Percentiles rank a stretch among this genome's conserved stretches.
phyloP scores from a whole-genome alignment of 1,284 basidiomycete genomes.

The Tilletia walkeri region DNA sequence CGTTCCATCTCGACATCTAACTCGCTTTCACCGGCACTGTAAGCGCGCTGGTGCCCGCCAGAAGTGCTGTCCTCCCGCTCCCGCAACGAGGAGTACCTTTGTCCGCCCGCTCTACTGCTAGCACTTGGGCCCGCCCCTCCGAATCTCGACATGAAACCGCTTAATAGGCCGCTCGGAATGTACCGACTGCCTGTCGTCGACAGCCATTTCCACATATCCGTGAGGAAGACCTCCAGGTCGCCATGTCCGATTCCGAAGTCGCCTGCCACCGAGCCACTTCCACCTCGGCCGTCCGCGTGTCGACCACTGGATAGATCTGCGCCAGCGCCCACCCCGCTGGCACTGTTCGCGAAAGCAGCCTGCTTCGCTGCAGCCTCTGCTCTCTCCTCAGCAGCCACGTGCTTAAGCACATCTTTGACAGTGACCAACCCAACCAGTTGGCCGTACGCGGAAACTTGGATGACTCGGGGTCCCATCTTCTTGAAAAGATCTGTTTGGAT shows the following conservation, averaged over 20 bases:
- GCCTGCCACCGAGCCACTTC: not conserved
- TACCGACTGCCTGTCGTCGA: not conserved
- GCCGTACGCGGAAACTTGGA: slow-evolving; percentile 80
- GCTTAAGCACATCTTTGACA: slow-evolving; percentile 82
- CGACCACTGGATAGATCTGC: not conserved
- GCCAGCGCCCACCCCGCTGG: not conserved
- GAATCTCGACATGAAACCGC: not conserved
- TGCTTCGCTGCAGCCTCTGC: slow-evolving; percentile 27
- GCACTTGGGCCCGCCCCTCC: not conserved
- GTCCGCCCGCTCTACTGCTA: not conserved
- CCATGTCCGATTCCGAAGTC: slow-evolving; percentile 32
- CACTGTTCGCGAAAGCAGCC: not conserved
- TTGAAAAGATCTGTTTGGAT: slow-evolving; percentile 56
- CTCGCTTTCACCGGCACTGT: not conserved
- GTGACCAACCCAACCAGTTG: slow-evolving; percentile 81
- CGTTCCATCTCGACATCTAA: slow-evolving; percentile 17
- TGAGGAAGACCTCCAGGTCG: slow-evolving; percentile 37
- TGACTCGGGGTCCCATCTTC: slow-evolving; percentile 73
- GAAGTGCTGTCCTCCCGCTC: not conserved
- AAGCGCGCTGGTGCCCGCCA: not conserved
- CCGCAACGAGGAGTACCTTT: not conserved
- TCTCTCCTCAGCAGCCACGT: slow-evolving; percentile 43
- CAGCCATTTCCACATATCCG: slow-evolving; percentile 25
- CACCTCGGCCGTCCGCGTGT: not conserved
- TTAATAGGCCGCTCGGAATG: not conserved